These are phyloP conservation scores for Candida albicans DNA, from an alignment of 1,139 yeast species.

Conservation along the genomic window DNA sequence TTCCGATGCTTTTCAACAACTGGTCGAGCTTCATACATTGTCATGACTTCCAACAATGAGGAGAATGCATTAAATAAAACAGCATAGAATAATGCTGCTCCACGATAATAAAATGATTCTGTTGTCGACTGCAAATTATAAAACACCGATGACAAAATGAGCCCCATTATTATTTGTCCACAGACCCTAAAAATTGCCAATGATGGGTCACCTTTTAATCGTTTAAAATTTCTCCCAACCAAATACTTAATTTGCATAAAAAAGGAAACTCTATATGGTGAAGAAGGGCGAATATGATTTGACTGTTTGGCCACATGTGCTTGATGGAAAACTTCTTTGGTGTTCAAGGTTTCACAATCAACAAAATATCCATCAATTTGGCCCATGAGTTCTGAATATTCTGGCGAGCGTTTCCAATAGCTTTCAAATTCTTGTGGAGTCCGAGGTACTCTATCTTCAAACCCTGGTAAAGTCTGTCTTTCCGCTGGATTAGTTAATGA, in stretches of 20 bases:
- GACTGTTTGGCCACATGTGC: constrained; percentile 33
- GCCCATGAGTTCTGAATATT: constrained; percentile 15
- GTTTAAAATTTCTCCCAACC: constrained; percentile 24
- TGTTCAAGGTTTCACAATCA: constrained; percentile 8
- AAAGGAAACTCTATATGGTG: constrained; percentile 34
- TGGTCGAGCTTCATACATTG: constrained; percentile 56
- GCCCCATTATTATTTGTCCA: constrained; percentile 30
- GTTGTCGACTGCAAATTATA: constrained; percentile 49
- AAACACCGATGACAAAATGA: constrained; percentile 48
- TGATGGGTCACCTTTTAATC: constrained; percentile 30
- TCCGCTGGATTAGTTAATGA: constrained; percentile 75
- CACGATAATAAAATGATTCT: constrained; percentile 53
- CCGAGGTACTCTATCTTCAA: constrained; percentile 29
- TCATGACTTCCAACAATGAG: constrained; percentile 57
- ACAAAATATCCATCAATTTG: constrained; percentile 21
- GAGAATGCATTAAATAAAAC: constrained; percentile 56
- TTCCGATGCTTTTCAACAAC: constrained; percentile 61
- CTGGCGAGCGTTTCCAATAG: constrained; percentile 26
- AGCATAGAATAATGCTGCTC: constrained; percentile 58
- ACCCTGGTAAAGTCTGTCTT: constrained; percentile 55
- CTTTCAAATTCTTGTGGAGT: constrained; percentile 26
- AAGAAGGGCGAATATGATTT: constrained; percentile 19
- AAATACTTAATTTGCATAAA: constrained; percentile 32
- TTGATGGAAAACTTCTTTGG: constrained; percentile 16
- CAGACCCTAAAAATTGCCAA: constrained; percentile 23